phyloP scores from a whole-genome alignment of 306 rosid species.

The Fagus crenata region DNA sequence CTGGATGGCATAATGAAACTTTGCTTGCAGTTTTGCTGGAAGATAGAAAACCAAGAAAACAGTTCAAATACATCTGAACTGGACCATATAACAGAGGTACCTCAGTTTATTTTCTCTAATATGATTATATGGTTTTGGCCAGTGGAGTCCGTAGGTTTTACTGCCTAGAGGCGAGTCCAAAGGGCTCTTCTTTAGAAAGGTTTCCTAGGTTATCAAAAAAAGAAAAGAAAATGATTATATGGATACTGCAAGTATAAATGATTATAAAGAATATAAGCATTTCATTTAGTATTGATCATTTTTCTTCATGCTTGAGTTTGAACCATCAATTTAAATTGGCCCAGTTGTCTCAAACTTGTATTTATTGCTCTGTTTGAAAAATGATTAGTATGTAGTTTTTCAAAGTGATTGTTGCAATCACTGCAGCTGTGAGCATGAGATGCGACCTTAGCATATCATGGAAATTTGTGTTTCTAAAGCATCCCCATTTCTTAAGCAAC shows the following conservation, averaged over 20 bases:
- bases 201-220: no score
- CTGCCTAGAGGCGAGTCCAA: no score
- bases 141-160: no score
- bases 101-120: conserved; percentile 5
- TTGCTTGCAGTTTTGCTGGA: conserved; percentile 94
- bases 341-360: conserved; percentile 4
- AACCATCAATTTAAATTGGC: conserved; percentile 10
- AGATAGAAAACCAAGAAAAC: conserved; percentile 80
- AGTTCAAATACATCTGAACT: conserved; percentile 73
- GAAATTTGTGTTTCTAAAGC: conserved; percentile 1
- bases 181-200: no score
- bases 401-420: neutral
- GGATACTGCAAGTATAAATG: conserved; percentile 6
- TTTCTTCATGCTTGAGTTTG: conserved; percentile 6
- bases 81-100: conserved; percentile 89
- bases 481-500: neutral
- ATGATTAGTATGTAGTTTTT: neutral
- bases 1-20: conserved; percentile 93
- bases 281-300: neutral
- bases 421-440: neutral
- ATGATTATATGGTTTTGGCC: neutral
- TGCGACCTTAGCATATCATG: neutral
- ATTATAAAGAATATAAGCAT: conserved; percentile 13
- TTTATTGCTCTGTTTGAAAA: neutral
- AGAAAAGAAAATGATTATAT: no score